Evolutionary conservation across 441 rosid species (phyloP), one percentile per base, ranked within the genome.

Genomic region (Croton laevigatus): DNA sequence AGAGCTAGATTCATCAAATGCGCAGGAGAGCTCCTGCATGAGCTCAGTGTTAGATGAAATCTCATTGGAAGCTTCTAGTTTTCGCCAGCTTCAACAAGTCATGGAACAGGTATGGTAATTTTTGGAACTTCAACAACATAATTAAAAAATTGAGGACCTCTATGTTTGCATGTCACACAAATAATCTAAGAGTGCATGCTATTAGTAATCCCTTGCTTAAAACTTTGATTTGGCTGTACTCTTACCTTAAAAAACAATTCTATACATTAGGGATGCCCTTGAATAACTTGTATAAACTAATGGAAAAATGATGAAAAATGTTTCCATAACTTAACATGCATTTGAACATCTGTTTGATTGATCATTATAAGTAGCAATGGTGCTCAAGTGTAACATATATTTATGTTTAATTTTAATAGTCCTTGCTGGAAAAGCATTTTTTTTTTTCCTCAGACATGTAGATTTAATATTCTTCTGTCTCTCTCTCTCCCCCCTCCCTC

Each of bases 41-140:
- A 87, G 91, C 76, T 84, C 91, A 74, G 76, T 80, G 52, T 76
- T 81, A 75, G 84, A 87, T 82, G 97, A 83, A 78, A 78, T 85
- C 81, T 91, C 98, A 38, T 75, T 86, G 48, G 91, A 93, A 71
- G 91, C 90, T 70, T 85, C 87, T 64, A 91, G 98, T 82, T 91
- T 89, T 79, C 80, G 82, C 59, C 98, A 93, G 76, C 97, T 93
- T 73, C 98, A 88, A 73, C 91, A 82, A 73, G 94, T 89, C 70
- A 85, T 80, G 80, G 93, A 88, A 78, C 88, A 86, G 97, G 97
- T 93, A 79, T 65, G 46, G 14, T 12, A 46, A 10, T 59, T 20
- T 65, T 32, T 70, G 13, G 0, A 36, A 10, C 34, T 48, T 49
- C 12, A 19, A 3, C 7, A 23, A 44, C 20, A 36, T 40, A 6